phyloP scores from a whole-genome alignment of 2,329 filamentous ascomycete species.

The Fusarium abutilonis region DNA sequence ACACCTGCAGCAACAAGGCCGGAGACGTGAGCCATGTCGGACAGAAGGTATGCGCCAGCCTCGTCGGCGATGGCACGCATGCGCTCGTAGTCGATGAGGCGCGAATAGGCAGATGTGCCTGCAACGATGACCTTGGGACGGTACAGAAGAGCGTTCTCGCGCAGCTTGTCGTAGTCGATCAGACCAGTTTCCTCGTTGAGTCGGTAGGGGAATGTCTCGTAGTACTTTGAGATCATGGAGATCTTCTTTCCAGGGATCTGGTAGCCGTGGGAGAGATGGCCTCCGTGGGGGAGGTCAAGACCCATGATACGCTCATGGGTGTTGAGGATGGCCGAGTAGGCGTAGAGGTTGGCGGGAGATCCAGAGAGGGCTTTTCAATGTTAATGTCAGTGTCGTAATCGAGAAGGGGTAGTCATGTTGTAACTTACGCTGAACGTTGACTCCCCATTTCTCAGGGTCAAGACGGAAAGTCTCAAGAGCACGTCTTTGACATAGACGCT shows the following conservation, averaged over 20 bases:
- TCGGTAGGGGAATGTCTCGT: constrained; percentile 94
- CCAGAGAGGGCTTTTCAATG: constrained; percentile 72
- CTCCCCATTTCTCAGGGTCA: constrained; percentile 86
- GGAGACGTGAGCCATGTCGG: constrained; percentile 96
- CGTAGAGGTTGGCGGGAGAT: constrained; percentile 79
- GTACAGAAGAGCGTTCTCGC: constrained; percentile 85
- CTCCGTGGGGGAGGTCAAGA: constrained; percentile 92
- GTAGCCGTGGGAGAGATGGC: constrained; percentile 94
- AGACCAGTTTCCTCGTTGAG: constrained; percentile 86
- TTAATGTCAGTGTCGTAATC: constrained; percentile 5
- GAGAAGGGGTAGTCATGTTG: not conserved
- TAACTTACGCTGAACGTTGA: constrained; percentile 86
- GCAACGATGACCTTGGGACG: constrained; percentile 93
- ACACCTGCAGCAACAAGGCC: constrained; percentile 90
- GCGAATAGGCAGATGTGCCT: constrained; percentile 92
- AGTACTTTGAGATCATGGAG: constrained; percentile 95
- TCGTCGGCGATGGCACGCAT: constrained; percentile 90
- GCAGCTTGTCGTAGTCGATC: constrained; percentile 91
- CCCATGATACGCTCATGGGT: constrained; percentile 95
- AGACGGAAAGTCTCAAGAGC: constrained; percentile 86
- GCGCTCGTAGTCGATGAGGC: constrained; percentile 88
- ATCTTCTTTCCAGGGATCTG: constrained; percentile 93
- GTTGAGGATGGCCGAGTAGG: constrained; percentile 90
- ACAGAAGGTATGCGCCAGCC: constrained; percentile 86
- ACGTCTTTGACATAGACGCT: constrained; percentile 85